These are phyloP conservation scores for Dissophora globulifera DNA, from an alignment of 192 early-diverging fungal genomes.

Conservation along the genomic window DNA sequence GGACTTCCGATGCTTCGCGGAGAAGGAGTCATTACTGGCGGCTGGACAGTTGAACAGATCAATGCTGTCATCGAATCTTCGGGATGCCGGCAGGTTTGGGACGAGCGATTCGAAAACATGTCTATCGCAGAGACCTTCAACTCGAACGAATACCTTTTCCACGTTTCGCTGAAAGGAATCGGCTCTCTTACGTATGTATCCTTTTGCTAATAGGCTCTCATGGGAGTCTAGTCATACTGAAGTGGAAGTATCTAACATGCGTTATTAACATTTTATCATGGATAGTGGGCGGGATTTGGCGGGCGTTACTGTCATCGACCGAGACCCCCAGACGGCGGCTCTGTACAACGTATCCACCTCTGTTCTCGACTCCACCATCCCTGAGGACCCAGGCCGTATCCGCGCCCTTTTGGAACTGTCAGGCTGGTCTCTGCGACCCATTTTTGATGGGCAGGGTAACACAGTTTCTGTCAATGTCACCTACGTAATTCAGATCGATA, in stretches of 20 bases:
- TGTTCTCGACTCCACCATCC: slow-evolving; percentile 58
- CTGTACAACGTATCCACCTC: slow-evolving; percentile 60
- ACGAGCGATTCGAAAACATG: slow-evolving; percentile 60
- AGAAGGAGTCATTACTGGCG: slow-evolving; percentile 58
- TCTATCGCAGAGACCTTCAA: slow-evolving; percentile 60
- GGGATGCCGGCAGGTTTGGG: slow-evolving; percentile 64
- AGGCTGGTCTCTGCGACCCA: slow-evolving; percentile 62
- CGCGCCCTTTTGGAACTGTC: slow-evolving; percentile 55
- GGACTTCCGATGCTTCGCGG: slow-evolving; percentile 61
- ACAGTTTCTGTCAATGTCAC: slow-evolving; percentile 52
- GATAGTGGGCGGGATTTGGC: slow-evolving; percentile 59
- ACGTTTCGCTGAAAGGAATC: slow-evolving; percentile 43
- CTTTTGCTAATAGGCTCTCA: background rate
- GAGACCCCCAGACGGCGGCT: slow-evolving; percentile 56
- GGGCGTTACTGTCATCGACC: slow-evolving; percentile 60
- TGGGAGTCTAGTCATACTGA: background rate
- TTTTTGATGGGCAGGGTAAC: slow-evolving; percentile 53
- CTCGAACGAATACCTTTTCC: slow-evolving; percentile 60
- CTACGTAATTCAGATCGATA: slow-evolving; percentile 62
- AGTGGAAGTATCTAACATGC: too few species aligned
- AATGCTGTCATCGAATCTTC: slow-evolving; percentile 59
- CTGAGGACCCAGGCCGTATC: slow-evolving; percentile 57
- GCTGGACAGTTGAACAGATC: slow-evolving; percentile 64
- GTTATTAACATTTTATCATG: background rate
- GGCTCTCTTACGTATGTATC: slow-evolving; percentile 51